A percentile compares a stretch with the other conserved stretches of the same genome.
phyloP scores from a whole-genome alignment of 2,329 filamentous ascomycete species.

The Calonectria hongkongensis region DNA sequence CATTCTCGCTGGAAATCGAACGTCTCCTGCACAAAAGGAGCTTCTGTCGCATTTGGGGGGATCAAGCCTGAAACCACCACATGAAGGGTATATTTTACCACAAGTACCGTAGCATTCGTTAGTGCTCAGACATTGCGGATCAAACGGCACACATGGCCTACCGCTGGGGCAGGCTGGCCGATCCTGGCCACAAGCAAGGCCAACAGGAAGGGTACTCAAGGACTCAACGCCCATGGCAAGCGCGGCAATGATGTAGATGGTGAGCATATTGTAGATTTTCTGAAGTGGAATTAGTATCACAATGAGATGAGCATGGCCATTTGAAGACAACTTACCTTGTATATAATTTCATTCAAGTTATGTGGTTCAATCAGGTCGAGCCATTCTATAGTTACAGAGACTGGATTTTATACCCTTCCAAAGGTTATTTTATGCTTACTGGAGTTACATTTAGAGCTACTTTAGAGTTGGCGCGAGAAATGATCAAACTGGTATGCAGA shows the following conservation, averaged over 20 bases:
- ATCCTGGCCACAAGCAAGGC: not conserved
- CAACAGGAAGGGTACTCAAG: not conserved
- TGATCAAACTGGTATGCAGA: not conserved
- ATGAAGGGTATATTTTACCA: not conserved
- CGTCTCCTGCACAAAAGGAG: not conserved
- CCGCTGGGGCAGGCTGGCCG: not conserved
- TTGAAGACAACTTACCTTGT: not conserved
- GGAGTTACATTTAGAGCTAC: not conserved
- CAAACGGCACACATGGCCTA: not conserved
- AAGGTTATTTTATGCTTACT: slow-evolving; percentile 4
- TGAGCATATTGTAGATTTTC: not conserved
- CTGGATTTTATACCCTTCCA: not conserved
- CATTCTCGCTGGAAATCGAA: slow-evolving; percentile 1
- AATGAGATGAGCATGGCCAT: not conserved
- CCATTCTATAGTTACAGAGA: not conserved
- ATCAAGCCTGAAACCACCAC: not conserved
- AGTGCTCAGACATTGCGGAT: not conserved
- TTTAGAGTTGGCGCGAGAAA: slow-evolving; percentile 1
- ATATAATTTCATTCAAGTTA: not conserved
- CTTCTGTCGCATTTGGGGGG: not conserved
- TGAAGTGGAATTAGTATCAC: not conserved
- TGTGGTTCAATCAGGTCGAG: not conserved
- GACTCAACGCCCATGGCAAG: not conserved
- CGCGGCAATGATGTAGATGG: not conserved
- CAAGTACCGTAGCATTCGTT: not conserved